phyloP scores from a whole-genome alignment of 495 filamentous ascomycete genomes.

The Trichoderma orchidacearum region DNA sequence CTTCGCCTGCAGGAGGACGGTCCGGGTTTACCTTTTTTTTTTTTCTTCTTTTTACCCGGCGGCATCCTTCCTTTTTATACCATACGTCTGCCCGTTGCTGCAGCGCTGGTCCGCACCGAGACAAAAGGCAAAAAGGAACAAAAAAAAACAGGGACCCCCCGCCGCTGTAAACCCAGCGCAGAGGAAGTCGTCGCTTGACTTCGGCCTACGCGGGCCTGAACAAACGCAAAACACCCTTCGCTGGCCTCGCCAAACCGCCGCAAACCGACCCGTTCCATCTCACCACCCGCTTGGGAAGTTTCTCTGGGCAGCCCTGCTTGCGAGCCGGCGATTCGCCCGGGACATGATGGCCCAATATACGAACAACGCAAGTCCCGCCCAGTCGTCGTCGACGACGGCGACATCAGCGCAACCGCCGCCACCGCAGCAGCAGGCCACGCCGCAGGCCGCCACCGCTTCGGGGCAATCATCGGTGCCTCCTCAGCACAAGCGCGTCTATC shows the following conservation, averaged over 20 bases:
- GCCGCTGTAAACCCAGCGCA: neutral
- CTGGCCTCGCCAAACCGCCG: constrained; percentile 3
- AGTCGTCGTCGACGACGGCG: neutral
- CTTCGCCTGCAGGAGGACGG: neutral
- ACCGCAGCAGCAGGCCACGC: constrained; percentile 4
- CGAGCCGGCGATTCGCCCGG: neutral
- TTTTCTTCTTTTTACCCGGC: neutral
- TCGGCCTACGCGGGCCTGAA: constrained; percentile 1
- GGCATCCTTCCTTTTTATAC: too few relatives aligned
- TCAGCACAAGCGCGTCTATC: constrained; percentile 64
- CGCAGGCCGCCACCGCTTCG: constrained; percentile 7
- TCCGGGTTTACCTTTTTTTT: neutral
- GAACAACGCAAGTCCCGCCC: neutral
- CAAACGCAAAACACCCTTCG: too few relatives aligned
- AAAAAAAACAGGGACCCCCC: neutral
- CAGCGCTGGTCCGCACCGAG: too few relatives aligned
- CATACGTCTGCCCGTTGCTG: too few relatives aligned
- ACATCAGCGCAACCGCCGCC: constrained; percentile 2
- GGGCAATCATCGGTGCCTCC: constrained; percentile 5
- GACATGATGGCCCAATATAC: constrained; percentile 5
- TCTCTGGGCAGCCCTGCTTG: neutral
- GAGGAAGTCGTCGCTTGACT: constrained; percentile 1
- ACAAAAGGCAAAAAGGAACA: too few relatives aligned
- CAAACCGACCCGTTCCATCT: constrained; percentile 1
- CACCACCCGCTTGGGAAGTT: neutral